Conservation (phyloP, 2,329 filamentous ascomycete species). For the Dactylellina sp. region DNA sequence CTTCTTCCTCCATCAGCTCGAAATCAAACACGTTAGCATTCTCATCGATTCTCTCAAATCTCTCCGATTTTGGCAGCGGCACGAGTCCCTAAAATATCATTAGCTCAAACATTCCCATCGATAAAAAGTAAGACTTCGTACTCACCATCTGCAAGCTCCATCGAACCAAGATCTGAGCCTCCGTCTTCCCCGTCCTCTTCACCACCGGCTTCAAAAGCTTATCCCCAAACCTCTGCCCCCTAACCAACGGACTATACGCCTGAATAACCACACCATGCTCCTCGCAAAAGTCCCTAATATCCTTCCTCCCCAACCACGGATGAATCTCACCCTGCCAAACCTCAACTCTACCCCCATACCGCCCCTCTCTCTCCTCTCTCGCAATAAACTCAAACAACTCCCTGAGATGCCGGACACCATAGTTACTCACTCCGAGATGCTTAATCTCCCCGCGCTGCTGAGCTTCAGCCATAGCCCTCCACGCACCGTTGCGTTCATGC, state of each 20-base stretch:
- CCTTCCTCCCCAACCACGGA: conserved; percentile 83
- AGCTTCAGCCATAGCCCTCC: conserved; percentile 74
- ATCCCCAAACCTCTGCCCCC: conserved; percentile 78
- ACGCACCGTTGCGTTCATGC: conserved; percentile 70
- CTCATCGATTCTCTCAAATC: conserved; percentile 73
- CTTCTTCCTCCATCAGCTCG: conserved; percentile 69
- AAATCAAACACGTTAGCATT: conserved; percentile 72
- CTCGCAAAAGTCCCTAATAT: conserved; percentile 82
- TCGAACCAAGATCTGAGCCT: conserved; percentile 81
- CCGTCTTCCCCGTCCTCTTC: conserved; percentile 77
- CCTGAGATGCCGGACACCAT: conserved; percentile 73
- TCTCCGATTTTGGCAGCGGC: conserved; percentile 80
- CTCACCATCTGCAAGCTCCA: conserved; percentile 80
- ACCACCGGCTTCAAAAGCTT: conserved; percentile 73
- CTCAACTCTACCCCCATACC: conserved; percentile 77
- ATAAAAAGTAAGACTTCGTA: background rate
- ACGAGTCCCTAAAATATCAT: conserved; percentile 70
- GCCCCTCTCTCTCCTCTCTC: conserved; percentile 63
- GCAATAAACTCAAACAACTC: conserved; percentile 72
- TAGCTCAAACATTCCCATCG: background rate
- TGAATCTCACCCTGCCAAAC: conserved; percentile 92
- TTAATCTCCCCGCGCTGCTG: conserved; percentile 73
- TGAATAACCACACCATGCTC: conserved; percentile 72
- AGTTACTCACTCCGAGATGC: conserved; percentile 75
- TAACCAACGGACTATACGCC: conserved; percentile 73